Conservation (phyloP, 2,329 filamentous ascomycete species). For the Epichloe sp. region DNA sequence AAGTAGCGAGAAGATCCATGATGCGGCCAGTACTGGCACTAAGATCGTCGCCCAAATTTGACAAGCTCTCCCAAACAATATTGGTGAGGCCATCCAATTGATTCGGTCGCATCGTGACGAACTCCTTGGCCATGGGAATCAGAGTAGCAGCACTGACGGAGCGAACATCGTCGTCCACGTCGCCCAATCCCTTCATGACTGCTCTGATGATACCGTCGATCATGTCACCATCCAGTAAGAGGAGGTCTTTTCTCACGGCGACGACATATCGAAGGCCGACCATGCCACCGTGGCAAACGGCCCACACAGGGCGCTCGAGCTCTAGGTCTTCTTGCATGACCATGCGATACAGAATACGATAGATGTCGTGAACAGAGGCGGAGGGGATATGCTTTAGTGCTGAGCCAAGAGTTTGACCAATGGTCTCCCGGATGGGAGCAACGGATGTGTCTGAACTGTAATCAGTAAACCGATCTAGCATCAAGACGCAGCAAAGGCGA, state of each 20-base stretch:
- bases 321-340: constrained; percentile 81
- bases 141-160: constrained; percentile 95
- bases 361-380: constrained; percentile 70
- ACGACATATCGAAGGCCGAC: constrained; percentile 91
- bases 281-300: constrained; percentile 96
- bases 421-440: constrained; percentile 87
- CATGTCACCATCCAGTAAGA: constrained; percentile 69
- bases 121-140: constrained; percentile 90
- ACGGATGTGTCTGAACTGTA: constrained; percentile 97
- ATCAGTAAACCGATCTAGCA: constrained; percentile 94
- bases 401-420: constrained; percentile 85
- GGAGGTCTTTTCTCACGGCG: constrained; percentile 81
- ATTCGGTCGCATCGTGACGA: constrained; percentile 69
- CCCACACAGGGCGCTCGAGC: constrained; percentile 68
- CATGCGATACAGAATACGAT: constrained; percentile 72
- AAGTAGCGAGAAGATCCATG: constrained; percentile 92
- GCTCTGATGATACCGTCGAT: constrained; percentile 87
- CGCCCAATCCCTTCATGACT: constrained; percentile 87
- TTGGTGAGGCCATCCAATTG: constrained; percentile 73
- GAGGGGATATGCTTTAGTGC: constrained; percentile 73
- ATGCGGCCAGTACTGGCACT: constrained; percentile 96
- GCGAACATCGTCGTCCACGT: constrained; percentile 88
- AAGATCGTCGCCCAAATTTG: constrained; percentile 90
- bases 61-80: constrained; percentile 95
- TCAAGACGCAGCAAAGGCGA: constrained; percentile 85